phyloP scores from a whole-genome alignment of 495 filamentous ascomycete species.

The Penicillium crystallinum region DNA sequence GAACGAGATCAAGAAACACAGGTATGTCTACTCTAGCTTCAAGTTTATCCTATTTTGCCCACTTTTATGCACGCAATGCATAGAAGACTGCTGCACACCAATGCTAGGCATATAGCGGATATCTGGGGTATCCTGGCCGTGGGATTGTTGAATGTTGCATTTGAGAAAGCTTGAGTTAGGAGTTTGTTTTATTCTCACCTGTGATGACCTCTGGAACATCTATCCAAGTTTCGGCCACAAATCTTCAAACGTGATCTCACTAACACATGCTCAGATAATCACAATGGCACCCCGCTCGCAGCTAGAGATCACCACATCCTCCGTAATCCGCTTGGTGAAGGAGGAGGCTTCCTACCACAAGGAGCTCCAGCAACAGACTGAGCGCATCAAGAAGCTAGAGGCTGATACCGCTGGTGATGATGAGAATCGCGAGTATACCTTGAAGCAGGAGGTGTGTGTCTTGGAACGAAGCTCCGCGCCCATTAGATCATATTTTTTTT shows the following conservation, averaged over 20 bases:
- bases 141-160: neutral
- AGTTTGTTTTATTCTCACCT: neutral
- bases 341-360: slow-evolving; percentile 87
- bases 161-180: neutral
- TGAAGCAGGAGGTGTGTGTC: slow-evolving; percentile 75
- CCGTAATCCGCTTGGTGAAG: slow-evolving; percentile 78
- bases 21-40: neutral
- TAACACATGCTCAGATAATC: neutral
- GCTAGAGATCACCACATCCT: slow-evolving; percentile 66
- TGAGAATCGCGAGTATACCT: slow-evolving; percentile 61
- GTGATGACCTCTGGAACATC: too few relatives aligned
- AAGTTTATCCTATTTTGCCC: too few relatives aligned
- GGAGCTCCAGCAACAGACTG: slow-evolving; percentile 68
- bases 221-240: neutral
- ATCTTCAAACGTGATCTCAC: neutral
- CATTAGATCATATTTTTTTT: neutral
- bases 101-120: neutral
- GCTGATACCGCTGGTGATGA: slow-evolving; percentile 46
- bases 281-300: slow-evolving; percentile 67
- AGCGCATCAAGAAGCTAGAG: slow-evolving; percentile 61
- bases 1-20: neutral
- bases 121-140: neutral
- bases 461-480: neutral
- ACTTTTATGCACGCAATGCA: neutral
- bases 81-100: neutral